Evolutionary conservation across 2,329 filamentous ascomycete species (phyloP).

Genomic region (Dothidotthia symphoricarpi): DNA sequence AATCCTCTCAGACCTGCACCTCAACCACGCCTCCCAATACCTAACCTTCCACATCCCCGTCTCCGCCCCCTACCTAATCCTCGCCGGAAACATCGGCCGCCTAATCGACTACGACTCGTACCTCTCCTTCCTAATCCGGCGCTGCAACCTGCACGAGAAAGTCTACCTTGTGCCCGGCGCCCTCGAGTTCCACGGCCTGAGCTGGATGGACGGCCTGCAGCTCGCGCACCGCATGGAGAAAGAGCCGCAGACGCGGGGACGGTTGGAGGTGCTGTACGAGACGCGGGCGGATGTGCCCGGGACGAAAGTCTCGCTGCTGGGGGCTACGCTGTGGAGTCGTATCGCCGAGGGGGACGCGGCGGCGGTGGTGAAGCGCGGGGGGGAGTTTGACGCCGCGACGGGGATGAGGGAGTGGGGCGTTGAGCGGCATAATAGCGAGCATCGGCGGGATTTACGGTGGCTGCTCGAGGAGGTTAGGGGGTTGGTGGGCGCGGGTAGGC

Average conservation of each 20-base stretch:
- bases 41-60: constrained; percentile 33
- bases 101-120: constrained; percentile 34
- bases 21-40: constrained; percentile 32
- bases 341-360: constrained; percentile 44
- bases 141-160: constrained; percentile 30
- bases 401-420: constrained; percentile 54
- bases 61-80: constrained; percentile 28
- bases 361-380: constrained; percentile 48
- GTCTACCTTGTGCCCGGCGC: constrained; percentile 31
- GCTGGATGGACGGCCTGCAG: constrained; percentile 25
- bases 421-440: constrained; percentile 50
- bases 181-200: constrained; percentile 30
- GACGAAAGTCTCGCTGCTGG: constrained; percentile 52
- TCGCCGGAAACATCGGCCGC: constrained; percentile 34
- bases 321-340: constrained; percentile 58
- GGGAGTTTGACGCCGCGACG: constrained; percentile 51
- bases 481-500: no score
- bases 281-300: constrained; percentile 43
- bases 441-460: constrained; percentile 54
- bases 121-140: constrained; percentile 30
- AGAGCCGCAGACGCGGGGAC: constrained; percentile 30
- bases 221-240: constrained; percentile 28
- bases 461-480: constrained; percentile 45
- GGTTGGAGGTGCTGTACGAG: constrained; percentile 49
- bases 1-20: constrained; percentile 34